Conservation (phyloP, 1,284 basidiomycete genomes). For the Leccinum pachyderme region DNA sequence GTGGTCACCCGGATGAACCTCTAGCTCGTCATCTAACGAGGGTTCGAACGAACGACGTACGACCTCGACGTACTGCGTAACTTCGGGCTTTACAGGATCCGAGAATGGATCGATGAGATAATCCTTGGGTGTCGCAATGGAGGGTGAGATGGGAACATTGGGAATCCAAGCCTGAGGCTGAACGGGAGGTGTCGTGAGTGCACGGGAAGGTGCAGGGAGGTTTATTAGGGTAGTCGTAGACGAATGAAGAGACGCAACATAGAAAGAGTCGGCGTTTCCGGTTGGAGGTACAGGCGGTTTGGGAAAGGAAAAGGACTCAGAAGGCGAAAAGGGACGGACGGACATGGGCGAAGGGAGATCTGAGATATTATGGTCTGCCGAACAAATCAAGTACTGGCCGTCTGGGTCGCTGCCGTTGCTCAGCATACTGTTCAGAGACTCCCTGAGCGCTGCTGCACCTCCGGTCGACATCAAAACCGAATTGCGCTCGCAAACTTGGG, state of each 20-base stretch:
- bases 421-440: constrained; percentile 40
- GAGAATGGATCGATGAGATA: constrained; percentile 41
- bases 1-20: constrained; percentile 48
- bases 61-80: constrained; percentile 39
- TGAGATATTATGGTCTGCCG: constrained; percentile 17
- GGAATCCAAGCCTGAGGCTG: background rate
- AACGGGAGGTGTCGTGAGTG: constrained; percentile 14
- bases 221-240: constrained; percentile 24
- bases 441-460: constrained; percentile 26
- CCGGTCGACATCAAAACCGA: constrained; percentile 19
- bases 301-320: constrained; percentile 65
- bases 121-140: constrained; percentile 16
- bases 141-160: constrained; percentile 4
- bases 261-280: constrained; percentile 1
- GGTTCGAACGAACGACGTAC: constrained; percentile 58
- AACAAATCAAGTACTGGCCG: constrained; percentile 41
- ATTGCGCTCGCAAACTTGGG: constrained; percentile 42
- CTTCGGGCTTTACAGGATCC: constrained; percentile 33
- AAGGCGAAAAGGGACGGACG: constrained; percentile 61
- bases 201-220: constrained; percentile 16
- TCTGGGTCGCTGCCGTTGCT: constrained; percentile 33
- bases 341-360: constrained; percentile 48
- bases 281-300: constrained; percentile 46
- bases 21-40: constrained; percentile 57
- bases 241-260: constrained; percentile 11